phyloP scores from a whole-genome alignment of 805 yeast genomes.

The Limtongia smithiae region DNA sequence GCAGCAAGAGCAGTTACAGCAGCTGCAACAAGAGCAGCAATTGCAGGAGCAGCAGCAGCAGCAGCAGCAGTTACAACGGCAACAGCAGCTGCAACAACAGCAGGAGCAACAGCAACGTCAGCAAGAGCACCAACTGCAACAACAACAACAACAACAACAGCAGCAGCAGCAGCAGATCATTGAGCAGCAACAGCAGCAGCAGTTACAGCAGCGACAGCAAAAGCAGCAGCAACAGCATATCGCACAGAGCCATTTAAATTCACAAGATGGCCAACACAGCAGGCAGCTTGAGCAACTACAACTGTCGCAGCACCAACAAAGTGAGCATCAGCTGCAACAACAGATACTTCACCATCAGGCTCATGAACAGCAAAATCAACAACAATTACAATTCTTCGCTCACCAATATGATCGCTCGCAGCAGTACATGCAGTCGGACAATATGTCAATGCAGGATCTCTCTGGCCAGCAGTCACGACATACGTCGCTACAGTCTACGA shows the following conservation, averaged over 20 bases:
- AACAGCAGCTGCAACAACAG: slow-evolving; percentile 2
- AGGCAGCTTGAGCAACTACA: not conserved
- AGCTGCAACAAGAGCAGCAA: slow-evolving; percentile 1
- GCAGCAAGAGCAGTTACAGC: not conserved
- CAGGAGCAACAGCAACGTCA: slow-evolving; percentile 19
- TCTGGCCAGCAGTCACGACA: not conserved
- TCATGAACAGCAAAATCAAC: not conserved
- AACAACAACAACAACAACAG: slow-evolving; percentile 1
- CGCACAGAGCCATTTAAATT: no score
- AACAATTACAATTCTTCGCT: not conserved
- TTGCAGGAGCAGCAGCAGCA: slow-evolving; percentile 9
- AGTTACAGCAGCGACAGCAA: slow-evolving; percentile 13
- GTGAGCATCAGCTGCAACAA: slow-evolving; percentile 21
- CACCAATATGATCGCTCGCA: no score
- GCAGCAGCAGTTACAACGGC: slow-evolving; percentile 1
- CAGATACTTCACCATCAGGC: slow-evolving; percentile 18
- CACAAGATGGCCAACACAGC: not conserved
- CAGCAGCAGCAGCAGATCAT: not conserved
- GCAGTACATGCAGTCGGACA: slow-evolving; percentile 21
- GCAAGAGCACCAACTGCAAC: not conserved
- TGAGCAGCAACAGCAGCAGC: slow-evolving; percentile 22
- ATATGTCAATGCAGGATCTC: slow-evolving; percentile 1
- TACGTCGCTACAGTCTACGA: not conserved
- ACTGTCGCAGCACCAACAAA: not conserved
- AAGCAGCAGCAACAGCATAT: not conserved